Evolutionary conservation across 2,329 filamentous ascomycete species (phyloP).

Genomic region (Aureobasidium lini): DNA sequence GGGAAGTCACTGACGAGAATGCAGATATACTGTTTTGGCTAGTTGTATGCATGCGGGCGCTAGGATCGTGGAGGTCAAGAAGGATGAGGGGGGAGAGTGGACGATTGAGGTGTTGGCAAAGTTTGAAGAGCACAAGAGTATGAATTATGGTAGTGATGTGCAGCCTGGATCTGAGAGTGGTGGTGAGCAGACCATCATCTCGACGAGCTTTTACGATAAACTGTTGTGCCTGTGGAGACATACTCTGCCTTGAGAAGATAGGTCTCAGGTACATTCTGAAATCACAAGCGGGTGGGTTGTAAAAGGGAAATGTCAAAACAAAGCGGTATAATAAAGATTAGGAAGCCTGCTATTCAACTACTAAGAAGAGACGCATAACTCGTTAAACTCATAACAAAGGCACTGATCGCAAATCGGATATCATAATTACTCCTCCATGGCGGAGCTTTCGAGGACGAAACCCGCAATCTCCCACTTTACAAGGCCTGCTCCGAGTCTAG

Average conservation of each 20-base stretch:
- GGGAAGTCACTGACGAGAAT: background rate
- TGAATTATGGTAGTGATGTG: conserved; percentile 87
- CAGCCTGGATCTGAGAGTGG: conserved; percentile 31
- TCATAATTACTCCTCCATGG: background rate
- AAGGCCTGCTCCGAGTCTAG: conserved; percentile 1
- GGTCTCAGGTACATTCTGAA: background rate
- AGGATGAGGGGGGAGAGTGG: conserved; percentile 41
- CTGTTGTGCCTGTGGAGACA: conserved; percentile 58
- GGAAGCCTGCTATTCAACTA: conserved; percentile 1
- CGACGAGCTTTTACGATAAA: conserved; percentile 72
- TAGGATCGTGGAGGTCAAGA: conserved; percentile 49
- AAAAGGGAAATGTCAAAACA: background rate
- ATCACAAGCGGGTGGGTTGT: background rate
- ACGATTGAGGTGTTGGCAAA: conserved; percentile 56
- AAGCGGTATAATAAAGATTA: conserved; percentile 4
- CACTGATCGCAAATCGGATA: background rate
- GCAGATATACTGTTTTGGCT: conserved; percentile 54
- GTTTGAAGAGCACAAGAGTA: conserved; percentile 83
- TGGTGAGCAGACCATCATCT: conserved; percentile 44
- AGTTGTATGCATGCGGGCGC: conserved; percentile 92
- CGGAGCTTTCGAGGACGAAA: background rate
- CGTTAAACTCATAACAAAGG: conserved; percentile 8
- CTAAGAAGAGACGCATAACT: conserved; percentile 12
- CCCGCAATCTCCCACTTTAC: background rate
- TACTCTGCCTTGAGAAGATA: background rate